Evolutionary conservation across 805 yeast species (phyloP).

Genomic region (Kuraishia floccosa): DNA sequence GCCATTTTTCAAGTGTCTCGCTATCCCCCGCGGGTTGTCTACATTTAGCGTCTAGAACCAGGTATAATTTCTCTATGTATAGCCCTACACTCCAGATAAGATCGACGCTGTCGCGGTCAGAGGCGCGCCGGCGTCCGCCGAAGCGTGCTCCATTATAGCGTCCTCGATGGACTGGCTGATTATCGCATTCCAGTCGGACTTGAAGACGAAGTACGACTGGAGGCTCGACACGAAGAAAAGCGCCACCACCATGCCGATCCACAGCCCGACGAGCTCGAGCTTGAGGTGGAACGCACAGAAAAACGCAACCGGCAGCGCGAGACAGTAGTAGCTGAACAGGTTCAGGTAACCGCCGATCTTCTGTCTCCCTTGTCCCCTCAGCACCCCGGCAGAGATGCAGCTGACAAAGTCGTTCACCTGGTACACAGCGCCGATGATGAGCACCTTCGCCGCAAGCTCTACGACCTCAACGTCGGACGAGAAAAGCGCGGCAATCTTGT

Average conservation of each 20-base stretch:
- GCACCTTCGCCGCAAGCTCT: slow-evolving; percentile 11
- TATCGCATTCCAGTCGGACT: slow-evolving; percentile 30
- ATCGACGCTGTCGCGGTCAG: too few species aligned
- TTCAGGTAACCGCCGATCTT: slow-evolving; percentile 43
- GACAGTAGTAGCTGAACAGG: slow-evolving; percentile 52
- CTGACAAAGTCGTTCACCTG: slow-evolving; percentile 40
- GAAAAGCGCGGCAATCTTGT: slow-evolving; percentile 16
- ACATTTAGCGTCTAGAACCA: too few species aligned
- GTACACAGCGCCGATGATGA: slow-evolving; percentile 19
- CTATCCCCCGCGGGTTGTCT: too few species aligned
- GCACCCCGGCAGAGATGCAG: slow-evolving; percentile 39
- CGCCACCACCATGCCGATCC: slow-evolving; percentile 22
- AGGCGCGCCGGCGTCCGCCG: background rate
- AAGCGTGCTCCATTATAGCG: slow-evolving; percentile 12
- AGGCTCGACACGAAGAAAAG: slow-evolving; percentile 12
- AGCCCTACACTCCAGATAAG: too few species aligned
- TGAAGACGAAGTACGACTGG: slow-evolving; percentile 26
- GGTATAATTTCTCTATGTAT: too few species aligned
- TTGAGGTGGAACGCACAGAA: slow-evolving; percentile 39
- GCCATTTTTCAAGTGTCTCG: too few species aligned
- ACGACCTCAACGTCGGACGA: slow-evolving; percentile 18
- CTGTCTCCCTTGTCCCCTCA: slow-evolving; percentile 50
- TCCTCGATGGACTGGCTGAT: slow-evolving; percentile 29
- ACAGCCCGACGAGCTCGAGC: slow-evolving; percentile 24
- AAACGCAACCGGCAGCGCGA: slow-evolving; percentile 61